Conservation (phyloP, 768 basidiomycete species). For the Psilocybe sp. region DNA sequence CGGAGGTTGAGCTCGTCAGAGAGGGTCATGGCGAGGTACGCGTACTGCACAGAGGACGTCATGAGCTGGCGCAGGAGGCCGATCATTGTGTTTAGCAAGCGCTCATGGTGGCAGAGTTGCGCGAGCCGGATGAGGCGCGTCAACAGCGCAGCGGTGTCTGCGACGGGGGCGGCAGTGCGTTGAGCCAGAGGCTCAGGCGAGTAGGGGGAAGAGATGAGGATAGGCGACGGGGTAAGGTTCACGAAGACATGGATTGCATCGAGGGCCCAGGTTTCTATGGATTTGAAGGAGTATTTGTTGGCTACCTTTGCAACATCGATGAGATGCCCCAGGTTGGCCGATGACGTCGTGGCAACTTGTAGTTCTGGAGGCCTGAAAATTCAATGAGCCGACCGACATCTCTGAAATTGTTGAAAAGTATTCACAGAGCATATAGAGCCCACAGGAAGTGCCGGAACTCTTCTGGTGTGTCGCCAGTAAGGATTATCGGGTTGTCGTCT, state of each 20-base stretch:
- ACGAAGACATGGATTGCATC: conserved; percentile 71
- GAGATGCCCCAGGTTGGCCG: conserved; percentile 45
- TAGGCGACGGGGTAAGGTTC: conserved; percentile 50
- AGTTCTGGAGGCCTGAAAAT: conserved; percentile 61
- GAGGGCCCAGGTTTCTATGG: conserved; percentile 71
- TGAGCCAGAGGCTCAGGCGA: conserved; percentile 2
- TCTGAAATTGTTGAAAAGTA: conserved; percentile 1
- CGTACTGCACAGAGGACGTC: conserved; percentile 59
- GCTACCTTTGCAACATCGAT: conserved; percentile 59
- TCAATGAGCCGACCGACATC: conserved; percentile 1
- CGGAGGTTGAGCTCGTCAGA: conserved; percentile 68
- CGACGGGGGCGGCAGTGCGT: conserved; percentile 10
- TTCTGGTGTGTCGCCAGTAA: conserved; percentile 57
- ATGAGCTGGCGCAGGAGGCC: conserved; percentile 58
- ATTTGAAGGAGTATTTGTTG: conserved; percentile 75
- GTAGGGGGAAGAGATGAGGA: conserved; percentile 24
- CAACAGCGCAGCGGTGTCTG: conserved; percentile 43
- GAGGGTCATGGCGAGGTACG: conserved; percentile 70
- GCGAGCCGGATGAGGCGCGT: conserved; percentile 65
- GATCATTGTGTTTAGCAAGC: conserved; percentile 60
- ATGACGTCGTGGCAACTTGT: conserved; percentile 40
- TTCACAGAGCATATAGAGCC: conserved; percentile 75
- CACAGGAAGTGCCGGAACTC: conserved; percentile 76
- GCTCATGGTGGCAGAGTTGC: conserved; percentile 62
- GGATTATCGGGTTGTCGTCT: conserved; percentile 62